Evolutionary conservation across 805 yeast genomes (phyloP).

Genomic region (Blastobotrys peoriensis): DNA sequence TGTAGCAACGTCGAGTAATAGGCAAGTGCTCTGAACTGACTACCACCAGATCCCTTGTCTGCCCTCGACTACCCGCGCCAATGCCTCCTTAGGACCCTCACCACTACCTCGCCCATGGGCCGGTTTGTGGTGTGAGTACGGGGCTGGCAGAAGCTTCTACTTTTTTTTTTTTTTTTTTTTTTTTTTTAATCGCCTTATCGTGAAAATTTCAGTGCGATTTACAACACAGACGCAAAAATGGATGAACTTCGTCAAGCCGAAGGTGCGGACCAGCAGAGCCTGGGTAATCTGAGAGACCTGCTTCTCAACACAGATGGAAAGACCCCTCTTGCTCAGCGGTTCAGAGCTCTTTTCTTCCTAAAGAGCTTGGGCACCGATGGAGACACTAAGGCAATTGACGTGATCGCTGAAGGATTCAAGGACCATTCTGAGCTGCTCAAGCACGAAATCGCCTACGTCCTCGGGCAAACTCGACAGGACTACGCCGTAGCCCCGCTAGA

Average conservation of each 20-base stretch:
- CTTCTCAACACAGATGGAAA: conserved; percentile 43
- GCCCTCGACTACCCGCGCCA: too few relatives aligned
- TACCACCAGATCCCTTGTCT: too few relatives aligned
- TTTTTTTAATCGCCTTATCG: too few relatives aligned
- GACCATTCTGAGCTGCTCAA: conserved; percentile 85
- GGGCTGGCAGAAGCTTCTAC: too few relatives aligned
- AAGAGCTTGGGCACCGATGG: conserved; percentile 81
- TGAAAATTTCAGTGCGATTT: too few relatives aligned
- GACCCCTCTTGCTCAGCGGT: conserved; percentile 74
- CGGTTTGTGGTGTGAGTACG: too few relatives aligned
- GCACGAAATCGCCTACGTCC: conserved; percentile 95
- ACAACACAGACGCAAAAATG: too few relatives aligned
- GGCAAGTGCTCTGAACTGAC: too few relatives aligned
- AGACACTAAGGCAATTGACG: conserved; percentile 58
- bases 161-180: too few relatives aligned
- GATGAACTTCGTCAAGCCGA: conserved; percentile 23
- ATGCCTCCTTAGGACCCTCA: too few relatives aligned
- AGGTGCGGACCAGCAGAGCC: conserved; percentile 15
- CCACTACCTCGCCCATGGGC: too few relatives aligned
- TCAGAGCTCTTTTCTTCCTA: conserved; percentile 88
- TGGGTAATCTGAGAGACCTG: conserved; percentile 20
- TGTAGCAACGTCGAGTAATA: too few relatives aligned
- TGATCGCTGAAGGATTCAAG: conserved; percentile 76
- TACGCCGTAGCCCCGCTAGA: conserved; percentile 71
- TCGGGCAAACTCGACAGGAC: conserved; percentile 89